A percentile compares a stretch with the other conserved stretches of the same genome.
phyloP scores from a whole-genome alignment of 164 flowering plant genomes.

The Magnolia officinalis region DNA sequence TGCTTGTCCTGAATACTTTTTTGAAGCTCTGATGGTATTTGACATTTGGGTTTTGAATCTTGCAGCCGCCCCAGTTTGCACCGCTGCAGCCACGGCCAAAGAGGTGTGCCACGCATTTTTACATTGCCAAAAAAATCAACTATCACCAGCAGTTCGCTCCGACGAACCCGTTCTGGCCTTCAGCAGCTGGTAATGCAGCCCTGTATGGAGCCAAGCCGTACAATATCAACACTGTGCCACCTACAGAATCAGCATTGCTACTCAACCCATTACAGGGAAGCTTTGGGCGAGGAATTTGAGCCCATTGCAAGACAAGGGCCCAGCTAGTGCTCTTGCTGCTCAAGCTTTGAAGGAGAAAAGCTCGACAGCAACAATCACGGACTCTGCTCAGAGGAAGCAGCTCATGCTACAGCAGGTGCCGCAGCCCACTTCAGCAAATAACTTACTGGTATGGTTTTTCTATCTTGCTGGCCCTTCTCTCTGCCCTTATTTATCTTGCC shows the following conservation, averaged over 20 bases:
- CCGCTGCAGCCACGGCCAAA: constrained; percentile 63
- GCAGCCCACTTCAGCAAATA: constrained; percentile 61
- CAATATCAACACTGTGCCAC: constrained; percentile 59
- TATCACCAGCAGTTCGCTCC: constrained; percentile 65
- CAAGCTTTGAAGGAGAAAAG: constrained; percentile 52
- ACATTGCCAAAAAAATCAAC: constrained; percentile 70
- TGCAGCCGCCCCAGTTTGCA: constrained; percentile 60
- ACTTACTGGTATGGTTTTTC: constrained; percentile 52
- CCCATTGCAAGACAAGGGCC: constrained; percentile 57
- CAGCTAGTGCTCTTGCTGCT: constrained; percentile 14
- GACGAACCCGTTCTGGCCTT: constrained; percentile 86
- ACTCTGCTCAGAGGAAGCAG: constrained; percentile 36
- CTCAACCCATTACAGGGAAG: constrained; percentile 37
- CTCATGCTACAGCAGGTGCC: constrained; percentile 59
- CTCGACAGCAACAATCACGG: constrained; percentile 35
- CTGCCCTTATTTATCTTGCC: neutral
- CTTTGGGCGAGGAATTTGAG: constrained; percentile 34
- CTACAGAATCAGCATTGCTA: constrained; percentile 37
- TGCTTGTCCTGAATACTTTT: neutral
- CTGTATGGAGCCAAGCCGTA: constrained; percentile 65
- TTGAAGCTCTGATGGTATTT: neutral
- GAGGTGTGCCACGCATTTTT: constrained; percentile 88
- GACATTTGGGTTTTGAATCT: neutral
- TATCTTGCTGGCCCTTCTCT: neutral
- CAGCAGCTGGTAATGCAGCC: constrained; percentile 60